Conservation (phyloP, 176 grass and related monocot genomes). For the Leersia perrieri region DNA sequence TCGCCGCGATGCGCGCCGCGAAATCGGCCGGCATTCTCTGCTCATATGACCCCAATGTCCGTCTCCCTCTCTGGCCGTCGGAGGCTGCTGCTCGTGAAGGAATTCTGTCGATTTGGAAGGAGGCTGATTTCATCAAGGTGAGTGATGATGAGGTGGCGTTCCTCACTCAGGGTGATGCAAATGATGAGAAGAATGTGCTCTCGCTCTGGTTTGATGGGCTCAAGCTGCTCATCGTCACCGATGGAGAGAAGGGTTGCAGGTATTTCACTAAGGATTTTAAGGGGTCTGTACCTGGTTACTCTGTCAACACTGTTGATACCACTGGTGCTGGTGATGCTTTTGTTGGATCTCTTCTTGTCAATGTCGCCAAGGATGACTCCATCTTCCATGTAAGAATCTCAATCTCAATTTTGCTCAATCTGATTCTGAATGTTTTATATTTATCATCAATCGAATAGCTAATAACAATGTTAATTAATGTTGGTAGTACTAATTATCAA, state of each 20-base stretch:
- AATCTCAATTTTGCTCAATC: too few relatives aligned
- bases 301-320: constrained; percentile 75
- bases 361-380: constrained; percentile 64
- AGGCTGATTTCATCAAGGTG: constrained; percentile 93
- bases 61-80: constrained; percentile 85
- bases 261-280: constrained; percentile 97
- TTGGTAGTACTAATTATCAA: too few relatives aligned
- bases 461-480: too few relatives aligned
- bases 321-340: constrained; percentile 92
- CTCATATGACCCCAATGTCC: constrained; percentile 88
- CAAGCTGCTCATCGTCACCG: constrained; percentile 88
- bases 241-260: constrained; percentile 84
- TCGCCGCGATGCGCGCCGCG: constrained; percentile 81
- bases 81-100: constrained; percentile 48
- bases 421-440: too few relatives aligned
- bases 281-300: constrained; percentile 57
- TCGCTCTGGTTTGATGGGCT: constrained; percentile 82
- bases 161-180: constrained; percentile 66
- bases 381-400: constrained; percentile 49
- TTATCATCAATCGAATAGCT: too few relatives aligned
- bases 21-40: constrained; percentile 69
- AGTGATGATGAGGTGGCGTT: constrained; percentile 92
- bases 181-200: constrained; percentile 61
- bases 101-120: constrained; percentile 88
- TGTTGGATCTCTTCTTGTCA: constrained; percentile 71